These are phyloP conservation scores for Balakata baccata DNA, from an alignment of 345 rosid species.

Conservation along the genomic window DNA sequence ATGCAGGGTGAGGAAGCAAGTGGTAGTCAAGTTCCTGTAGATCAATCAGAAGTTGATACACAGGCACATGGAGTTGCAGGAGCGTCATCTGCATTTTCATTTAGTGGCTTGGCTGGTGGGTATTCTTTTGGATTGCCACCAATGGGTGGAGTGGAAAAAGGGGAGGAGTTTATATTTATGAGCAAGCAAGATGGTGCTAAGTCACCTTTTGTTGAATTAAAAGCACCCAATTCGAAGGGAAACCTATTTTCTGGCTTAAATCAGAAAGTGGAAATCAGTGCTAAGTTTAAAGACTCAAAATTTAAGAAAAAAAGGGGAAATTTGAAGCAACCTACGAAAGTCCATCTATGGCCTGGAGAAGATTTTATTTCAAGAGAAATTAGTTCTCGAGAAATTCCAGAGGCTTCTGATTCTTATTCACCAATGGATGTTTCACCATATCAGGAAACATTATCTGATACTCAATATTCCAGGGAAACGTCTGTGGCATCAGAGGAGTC, in stretches of 20 bases:
- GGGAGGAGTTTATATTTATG: slow-evolving; percentile 32
- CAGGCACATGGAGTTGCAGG: slow-evolving; percentile 14
- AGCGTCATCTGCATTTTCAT: slow-evolving; percentile 27
- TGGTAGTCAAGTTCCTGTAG: slow-evolving; percentile 30
- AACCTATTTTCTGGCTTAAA: slow-evolving; percentile 42
- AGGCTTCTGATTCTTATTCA: slow-evolving; percentile 61
- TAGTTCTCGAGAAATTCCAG: slow-evolving; percentile 42
- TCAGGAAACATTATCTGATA: slow-evolving; percentile 42
- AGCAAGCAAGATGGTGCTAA: slow-evolving; percentile 33
- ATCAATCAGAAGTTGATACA: slow-evolving; percentile 21
- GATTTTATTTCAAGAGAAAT: slow-evolving; percentile 48
- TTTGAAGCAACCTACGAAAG: slow-evolving; percentile 50
- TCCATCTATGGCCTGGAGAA: slow-evolving; percentile 47
- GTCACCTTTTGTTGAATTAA: slow-evolving; percentile 48
- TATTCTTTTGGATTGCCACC: slow-evolving; percentile 24
- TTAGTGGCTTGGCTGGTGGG: slow-evolving; percentile 22
- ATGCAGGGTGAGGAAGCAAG: slow-evolving; percentile 25
- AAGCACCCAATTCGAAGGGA: slow-evolving; percentile 45
- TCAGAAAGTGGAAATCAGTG: slow-evolving; percentile 54
- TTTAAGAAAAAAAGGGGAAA: slow-evolving; percentile 60
- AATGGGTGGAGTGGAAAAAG: slow-evolving; percentile 25
- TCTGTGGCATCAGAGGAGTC: slow-evolving; percentile 62
- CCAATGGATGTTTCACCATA: slow-evolving; percentile 89
- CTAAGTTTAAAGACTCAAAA: slow-evolving; percentile 46
- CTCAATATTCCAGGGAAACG: slow-evolving; percentile 43